Evolutionary conservation across 83 land plant genomes (phyloP).

Genomic region (Diphasiastrum complanatum): DNA sequence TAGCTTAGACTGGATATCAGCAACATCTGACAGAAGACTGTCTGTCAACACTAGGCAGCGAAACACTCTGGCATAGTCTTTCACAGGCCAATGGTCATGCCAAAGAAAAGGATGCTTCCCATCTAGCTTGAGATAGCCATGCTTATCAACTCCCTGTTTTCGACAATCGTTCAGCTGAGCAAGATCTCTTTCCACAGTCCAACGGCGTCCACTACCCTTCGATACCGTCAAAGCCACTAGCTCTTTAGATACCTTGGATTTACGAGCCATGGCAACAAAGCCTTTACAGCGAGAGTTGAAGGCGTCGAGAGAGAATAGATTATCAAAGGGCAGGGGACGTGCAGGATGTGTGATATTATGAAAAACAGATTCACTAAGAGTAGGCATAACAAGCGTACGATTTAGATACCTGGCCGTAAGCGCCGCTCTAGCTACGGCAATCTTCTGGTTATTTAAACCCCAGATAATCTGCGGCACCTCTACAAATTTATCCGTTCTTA

Average conservation of each 20-base stretch:
- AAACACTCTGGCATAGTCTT: slow-evolving; percentile 66
- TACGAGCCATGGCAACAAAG: slow-evolving; percentile 47
- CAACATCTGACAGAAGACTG: slow-evolving; percentile 43
- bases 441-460: slow-evolving; percentile 97
- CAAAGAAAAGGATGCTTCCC: slow-evolving; percentile 92
- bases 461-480: slow-evolving; percentile 87
- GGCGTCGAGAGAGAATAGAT: slow-evolving; percentile 54
- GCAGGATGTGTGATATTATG: slow-evolving; percentile 58
- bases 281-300: slow-evolving; percentile 67
- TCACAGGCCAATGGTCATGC: slow-evolving; percentile 91
- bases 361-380: slow-evolving; percentile 67
- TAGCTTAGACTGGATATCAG: slow-evolving; percentile 47
- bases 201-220: slow-evolving; percentile 77
- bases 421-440: slow-evolving; percentile 80
- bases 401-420: slow-evolving; percentile 81
- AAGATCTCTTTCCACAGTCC: slow-evolving; percentile 64
- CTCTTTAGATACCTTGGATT: slow-evolving; percentile 16
- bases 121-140: slow-evolving; percentile 37
- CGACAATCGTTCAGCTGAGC: slow-evolving; percentile 45
- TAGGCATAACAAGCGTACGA: slow-evolving; percentile 77
- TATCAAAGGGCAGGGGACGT: slow-evolving; percentile 57
- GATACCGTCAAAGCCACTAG: slow-evolving; percentile 33
- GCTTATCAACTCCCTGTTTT: slow-evolving; percentile 20
- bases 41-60: slow-evolving; percentile 55
- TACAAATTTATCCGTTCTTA: slow-evolving; percentile 44